These are phyloP conservation scores for Vigna trinervia DNA, from an alignment of 306 rosid species.

Conservation along the genomic window DNA sequence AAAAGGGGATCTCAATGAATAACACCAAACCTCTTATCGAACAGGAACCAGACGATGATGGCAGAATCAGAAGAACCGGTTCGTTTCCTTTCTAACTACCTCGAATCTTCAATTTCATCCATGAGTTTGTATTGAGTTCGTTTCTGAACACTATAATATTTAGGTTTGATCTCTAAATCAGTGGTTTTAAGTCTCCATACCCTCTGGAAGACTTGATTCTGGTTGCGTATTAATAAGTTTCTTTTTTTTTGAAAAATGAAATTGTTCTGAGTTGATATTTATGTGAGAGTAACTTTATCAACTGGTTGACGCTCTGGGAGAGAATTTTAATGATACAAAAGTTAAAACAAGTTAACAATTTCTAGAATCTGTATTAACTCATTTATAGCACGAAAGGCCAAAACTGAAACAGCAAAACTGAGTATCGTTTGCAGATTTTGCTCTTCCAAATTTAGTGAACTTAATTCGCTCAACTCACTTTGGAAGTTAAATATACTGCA, in stretches of 20 bases:
- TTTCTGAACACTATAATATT: background rate
- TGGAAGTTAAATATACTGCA: background rate
- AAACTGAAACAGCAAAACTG: background rate
- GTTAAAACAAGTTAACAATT: background rate
- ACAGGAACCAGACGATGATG: constrained; percentile 41
- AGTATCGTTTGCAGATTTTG: background rate
- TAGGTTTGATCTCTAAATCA: background rate
- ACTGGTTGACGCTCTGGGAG: background rate
- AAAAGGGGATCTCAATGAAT: constrained; percentile 20
- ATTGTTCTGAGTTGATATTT: background rate
- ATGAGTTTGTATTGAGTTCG: background rate
- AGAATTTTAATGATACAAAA: background rate
- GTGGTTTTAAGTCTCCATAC: background rate
- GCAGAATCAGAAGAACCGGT: constrained; percentile 46
- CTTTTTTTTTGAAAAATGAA: background rate
- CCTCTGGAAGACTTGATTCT: background rate
- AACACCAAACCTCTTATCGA: constrained; percentile 15
- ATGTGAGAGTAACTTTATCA: background rate
- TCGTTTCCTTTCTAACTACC: background rate
- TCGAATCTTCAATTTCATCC: background rate
- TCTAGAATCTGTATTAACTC: background rate
- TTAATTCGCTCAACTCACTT: background rate
- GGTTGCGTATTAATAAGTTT: background rate
- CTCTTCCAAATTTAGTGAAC: background rate
- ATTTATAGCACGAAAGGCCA: background rate